phyloP scores from a whole-genome alignment of 306 rosid species.

The Vigna trinervia region DNA sequence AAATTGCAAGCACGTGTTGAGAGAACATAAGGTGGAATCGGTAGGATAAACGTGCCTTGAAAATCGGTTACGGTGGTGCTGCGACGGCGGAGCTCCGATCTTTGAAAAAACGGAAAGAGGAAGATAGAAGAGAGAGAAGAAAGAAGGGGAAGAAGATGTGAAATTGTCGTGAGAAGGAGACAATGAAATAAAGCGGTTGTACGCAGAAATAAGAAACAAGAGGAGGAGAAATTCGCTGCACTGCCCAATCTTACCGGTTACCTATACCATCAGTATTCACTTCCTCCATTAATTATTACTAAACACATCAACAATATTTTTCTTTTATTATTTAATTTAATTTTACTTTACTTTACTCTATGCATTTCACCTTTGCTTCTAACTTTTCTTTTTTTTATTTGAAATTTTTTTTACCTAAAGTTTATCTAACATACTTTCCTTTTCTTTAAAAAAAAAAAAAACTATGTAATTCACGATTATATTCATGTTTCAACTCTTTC shows the following conservation, averaged over 20 bases:
- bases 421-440: too few relatives aligned
- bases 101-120: background rate
- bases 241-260: conserved; percentile 49
- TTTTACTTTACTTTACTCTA: background rate
- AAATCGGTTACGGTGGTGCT: conserved; percentile 36
- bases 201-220: conserved; percentile 48
- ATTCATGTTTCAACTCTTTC: too few relatives aligned
- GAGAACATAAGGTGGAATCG: conserved; percentile 10
- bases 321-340: background rate
- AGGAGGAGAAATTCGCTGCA: conserved; percentile 55
- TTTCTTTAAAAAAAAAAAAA: too few relatives aligned
- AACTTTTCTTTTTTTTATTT: too few relatives aligned
- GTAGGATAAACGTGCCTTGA: conserved; percentile 45
- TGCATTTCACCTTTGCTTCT: too few relatives aligned
- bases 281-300: background rate
- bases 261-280: conserved; percentile 47
- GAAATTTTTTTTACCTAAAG: too few relatives aligned
- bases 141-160: background rate
- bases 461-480: too few relatives aligned
- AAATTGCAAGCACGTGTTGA: background rate
- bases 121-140: background rate
- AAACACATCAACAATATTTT: background rate
- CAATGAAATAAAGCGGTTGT: conserved; percentile 56
- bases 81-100: conserved; percentile 37
- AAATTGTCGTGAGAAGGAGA: conserved; percentile 30